phyloP scores from a whole-genome alignment of 495 filamentous ascomycete genomes.

The Daldinia vernicosa region DNA sequence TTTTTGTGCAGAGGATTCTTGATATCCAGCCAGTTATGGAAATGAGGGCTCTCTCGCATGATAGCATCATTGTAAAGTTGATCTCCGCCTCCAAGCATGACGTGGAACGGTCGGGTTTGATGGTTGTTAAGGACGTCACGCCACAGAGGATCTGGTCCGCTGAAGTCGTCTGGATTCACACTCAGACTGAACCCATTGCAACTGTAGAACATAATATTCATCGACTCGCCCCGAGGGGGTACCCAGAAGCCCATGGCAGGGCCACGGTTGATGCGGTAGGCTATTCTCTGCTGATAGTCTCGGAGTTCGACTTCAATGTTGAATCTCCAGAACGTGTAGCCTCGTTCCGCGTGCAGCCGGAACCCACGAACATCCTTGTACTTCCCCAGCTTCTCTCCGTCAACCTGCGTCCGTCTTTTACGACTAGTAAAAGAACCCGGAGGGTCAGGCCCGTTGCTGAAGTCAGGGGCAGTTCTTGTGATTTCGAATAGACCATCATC shows the following conservation, averaged over 20 bases:
- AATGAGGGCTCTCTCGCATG: conserved; percentile 74
- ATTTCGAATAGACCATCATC: conserved; percentile 83
- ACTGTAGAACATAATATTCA: conserved; percentile 99
- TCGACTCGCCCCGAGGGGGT: conserved; percentile 80
- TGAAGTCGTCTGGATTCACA: conserved; percentile 79
- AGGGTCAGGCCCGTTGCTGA: conserved; percentile 48
- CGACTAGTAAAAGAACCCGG: conserved; percentile 58
- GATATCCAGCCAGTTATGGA: conserved; percentile 83
- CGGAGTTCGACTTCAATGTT: conserved; percentile 89
- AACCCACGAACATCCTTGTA: conserved; percentile 82
- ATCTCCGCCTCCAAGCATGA: conserved; percentile 97
- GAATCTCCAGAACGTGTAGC: conserved; percentile 96
- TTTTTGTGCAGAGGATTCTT: conserved; percentile 84
- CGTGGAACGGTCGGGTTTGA: conserved; percentile 92
- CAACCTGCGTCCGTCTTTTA: conserved; percentile 57
- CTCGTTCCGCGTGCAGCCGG: conserved; percentile 83
- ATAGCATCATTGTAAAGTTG: conserved; percentile 94
- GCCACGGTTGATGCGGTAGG: conserved; percentile 93
- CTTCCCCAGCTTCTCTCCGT: conserved; percentile 79
- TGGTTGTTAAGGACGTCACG: conserved; percentile 93
- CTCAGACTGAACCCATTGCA: conserved; percentile 94
- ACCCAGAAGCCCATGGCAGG: conserved; percentile 95
- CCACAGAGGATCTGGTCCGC: conserved; percentile 96
- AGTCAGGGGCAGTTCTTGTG: conserved; percentile 52
- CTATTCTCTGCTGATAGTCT: conserved; percentile 79